Evolutionary conservation across 352 stramenopile genomes (phyloP).

Genomic region (Aphanomyces stellatus): DNA sequence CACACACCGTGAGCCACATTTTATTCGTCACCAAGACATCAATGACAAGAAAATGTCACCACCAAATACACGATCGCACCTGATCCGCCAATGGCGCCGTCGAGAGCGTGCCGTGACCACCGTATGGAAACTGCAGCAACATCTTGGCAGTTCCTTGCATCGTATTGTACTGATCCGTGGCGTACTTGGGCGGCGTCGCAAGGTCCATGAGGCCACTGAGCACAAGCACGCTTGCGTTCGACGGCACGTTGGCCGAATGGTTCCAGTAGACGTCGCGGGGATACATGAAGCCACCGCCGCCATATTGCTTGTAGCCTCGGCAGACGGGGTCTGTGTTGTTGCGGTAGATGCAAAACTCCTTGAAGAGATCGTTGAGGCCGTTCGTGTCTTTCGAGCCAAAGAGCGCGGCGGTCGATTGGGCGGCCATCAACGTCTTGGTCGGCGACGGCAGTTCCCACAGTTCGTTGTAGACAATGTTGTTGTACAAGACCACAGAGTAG

Average conservation of each 20-base stretch:
- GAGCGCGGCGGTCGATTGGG: not conserved
- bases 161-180: slow-evolving; percentile 23
- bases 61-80: not conserved
- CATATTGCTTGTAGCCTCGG: not conserved
- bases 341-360: not conserved
- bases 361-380: not conserved
- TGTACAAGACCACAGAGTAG: slow-evolving; percentile 46
- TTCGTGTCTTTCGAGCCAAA: not conserved
- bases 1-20: no score
- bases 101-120: slow-evolving; percentile 29
- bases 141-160: slow-evolving; percentile 29
- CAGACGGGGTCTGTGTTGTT: not conserved
- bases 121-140: slow-evolving; percentile 38
- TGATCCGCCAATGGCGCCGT: slow-evolving; percentile 21
- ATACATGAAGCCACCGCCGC: slow-evolving; percentile 23
- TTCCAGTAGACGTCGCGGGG: slow-evolving; percentile 29
- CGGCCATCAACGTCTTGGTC: slow-evolving; percentile 30
- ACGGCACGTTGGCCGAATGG: slow-evolving; percentile 21
- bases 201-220: slow-evolving; percentile 30
- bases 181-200: slow-evolving; percentile 32
- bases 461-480: slow-evolving; percentile 62
- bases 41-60: not conserved
- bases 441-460: slow-evolving; percentile 58
- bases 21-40: no score
- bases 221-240: slow-evolving; percentile 26